A percentile compares a stretch with the other conserved stretches of the same genome.
Conservation (phyloP, 768 basidiomycete species). For the Lentinula aciculospora region DNA sequence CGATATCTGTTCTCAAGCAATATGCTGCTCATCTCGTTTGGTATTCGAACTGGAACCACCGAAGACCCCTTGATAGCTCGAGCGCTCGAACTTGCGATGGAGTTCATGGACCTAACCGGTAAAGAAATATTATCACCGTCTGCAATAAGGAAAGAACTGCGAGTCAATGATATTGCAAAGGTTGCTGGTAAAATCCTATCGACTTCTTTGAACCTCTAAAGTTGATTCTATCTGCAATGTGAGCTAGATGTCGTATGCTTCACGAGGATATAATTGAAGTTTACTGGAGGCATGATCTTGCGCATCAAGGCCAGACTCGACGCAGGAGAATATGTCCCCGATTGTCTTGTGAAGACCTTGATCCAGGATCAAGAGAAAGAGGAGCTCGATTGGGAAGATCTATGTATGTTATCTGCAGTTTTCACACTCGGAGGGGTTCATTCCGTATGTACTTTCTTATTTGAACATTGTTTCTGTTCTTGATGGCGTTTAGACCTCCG, state of each 20-base stretch:
- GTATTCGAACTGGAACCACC: constrained; percentile 12
- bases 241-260: constrained; percentile 30
- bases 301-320: constrained; percentile 30
- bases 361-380: constrained; percentile 28
- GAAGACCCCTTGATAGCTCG: constrained; percentile 16
- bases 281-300: constrained; percentile 32
- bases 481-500: constrained; percentile 20
- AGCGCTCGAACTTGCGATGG: constrained; percentile 16
- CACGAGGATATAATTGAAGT: constrained; percentile 30
- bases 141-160: too few relatives aligned
- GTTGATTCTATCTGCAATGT: constrained; percentile 30
- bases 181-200: constrained; percentile 37
- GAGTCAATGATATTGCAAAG: constrained; percentile 23
- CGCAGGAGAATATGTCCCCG: constrained; percentile 30
- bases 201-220: constrained; percentile 41
- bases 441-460: constrained; percentile 20
- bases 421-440: constrained; percentile 44
- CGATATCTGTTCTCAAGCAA: constrained; percentile 16
- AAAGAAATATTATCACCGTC: neutral
- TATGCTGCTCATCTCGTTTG: constrained; percentile 21
- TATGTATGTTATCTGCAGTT: constrained; percentile 31
- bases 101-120: constrained; percentile 19
- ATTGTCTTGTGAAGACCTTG: constrained; percentile 36
- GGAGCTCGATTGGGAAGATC: constrained; percentile 30
- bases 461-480: neutral